These are phyloP conservation scores for Diaporthe sp. DNA, from an alignment of 2,329 filamentous ascomycete genomes.

Conservation along the genomic window DNA sequence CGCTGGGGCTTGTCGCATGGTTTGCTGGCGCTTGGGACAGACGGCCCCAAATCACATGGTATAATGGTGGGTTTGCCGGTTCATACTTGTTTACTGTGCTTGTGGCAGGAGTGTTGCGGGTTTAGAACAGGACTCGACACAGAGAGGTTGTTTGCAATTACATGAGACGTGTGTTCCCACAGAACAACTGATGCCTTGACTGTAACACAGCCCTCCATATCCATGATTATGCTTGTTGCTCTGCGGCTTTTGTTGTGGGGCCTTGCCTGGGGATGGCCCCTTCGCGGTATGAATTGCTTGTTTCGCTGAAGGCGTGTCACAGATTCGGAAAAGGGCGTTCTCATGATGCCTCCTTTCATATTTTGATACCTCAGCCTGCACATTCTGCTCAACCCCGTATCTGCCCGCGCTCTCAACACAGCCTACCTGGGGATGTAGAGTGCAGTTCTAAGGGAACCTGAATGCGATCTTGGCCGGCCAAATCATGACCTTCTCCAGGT, in stretches of 20 bases:
- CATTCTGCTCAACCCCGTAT: background rate
- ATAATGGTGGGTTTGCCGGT: background rate
- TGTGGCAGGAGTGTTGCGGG: conserved; percentile 11
- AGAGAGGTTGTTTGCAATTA: background rate
- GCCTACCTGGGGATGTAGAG: background rate
- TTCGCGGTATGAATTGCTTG: background rate
- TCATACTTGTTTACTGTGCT: background rate
- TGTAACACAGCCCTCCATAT: background rate
- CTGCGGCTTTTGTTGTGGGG: background rate
- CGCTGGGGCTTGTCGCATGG: conserved; percentile 12
- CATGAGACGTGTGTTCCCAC: background rate
- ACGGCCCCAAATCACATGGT: background rate
- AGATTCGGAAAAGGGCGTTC: background rate
- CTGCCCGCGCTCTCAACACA: background rate
- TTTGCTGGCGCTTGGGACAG: conserved; percentile 13
- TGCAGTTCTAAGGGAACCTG: conserved; percentile 47
- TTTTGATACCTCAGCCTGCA: background rate
- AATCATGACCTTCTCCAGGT: conserved; percentile 74
- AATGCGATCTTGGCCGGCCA: conserved; percentile 62
- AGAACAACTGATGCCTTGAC: background rate
- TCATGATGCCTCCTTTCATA: background rate
- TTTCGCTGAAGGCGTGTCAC: background rate
- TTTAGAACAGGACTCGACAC: conserved; percentile 4
- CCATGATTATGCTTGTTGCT: background rate
- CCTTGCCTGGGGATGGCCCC: too few species aligned